Evolutionary conservation across 2,329 filamentous ascomycete genomes (phyloP).

Genomic region (Rutstroemia sp.): DNA sequence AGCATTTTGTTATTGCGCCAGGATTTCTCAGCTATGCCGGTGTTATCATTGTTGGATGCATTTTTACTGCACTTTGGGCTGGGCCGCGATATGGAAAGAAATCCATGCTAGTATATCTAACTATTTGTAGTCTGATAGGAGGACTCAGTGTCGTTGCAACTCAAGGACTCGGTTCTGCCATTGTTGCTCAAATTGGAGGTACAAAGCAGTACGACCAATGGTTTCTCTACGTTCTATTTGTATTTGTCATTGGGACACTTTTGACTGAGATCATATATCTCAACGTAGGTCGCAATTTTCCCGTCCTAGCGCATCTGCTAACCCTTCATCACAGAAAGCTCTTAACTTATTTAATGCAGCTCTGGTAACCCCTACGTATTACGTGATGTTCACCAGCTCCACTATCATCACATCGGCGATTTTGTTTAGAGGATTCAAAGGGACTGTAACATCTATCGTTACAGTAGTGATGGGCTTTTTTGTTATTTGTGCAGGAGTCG

Average conservation of each 20-base stretch:
- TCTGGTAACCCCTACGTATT: slow-evolving; percentile 95
- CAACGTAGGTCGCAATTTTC: slow-evolving; percentile 59
- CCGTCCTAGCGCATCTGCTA: too few relatives aligned
- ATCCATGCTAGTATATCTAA: slow-evolving; percentile 96
- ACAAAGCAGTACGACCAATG: slow-evolving; percentile 90
- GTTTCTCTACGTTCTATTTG: slow-evolving; percentile 88
- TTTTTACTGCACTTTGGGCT: slow-evolving; percentile 68
- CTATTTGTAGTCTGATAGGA: slow-evolving; percentile 90
- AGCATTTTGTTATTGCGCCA: slow-evolving; percentile 75
- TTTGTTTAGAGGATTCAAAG: slow-evolving; percentile 90
- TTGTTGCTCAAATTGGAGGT: slow-evolving; percentile 78
- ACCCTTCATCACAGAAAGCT: slow-evolving; percentile 65
- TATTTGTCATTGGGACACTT: slow-evolving; percentile 84
- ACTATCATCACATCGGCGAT: slow-evolving; percentile 93
- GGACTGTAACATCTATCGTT: slow-evolving; percentile 69
- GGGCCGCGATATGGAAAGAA: slow-evolving; percentile 89
- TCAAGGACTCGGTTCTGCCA: slow-evolving; percentile 84
- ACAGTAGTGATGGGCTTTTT: slow-evolving; percentile 92
- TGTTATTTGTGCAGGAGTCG: slow-evolving; percentile 86
- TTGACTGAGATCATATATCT: slow-evolving; percentile 91
- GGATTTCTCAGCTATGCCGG: slow-evolving; percentile 83
- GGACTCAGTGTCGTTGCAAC: slow-evolving; percentile 92
- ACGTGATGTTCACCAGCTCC: slow-evolving; percentile 94
- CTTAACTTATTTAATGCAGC: slow-evolving; percentile 95
- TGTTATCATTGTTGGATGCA: slow-evolving; percentile 67